phyloP scores from a whole-genome alignment of 2,329 filamentous ascomycete species.

The Penicillium griseofulvum region DNA sequence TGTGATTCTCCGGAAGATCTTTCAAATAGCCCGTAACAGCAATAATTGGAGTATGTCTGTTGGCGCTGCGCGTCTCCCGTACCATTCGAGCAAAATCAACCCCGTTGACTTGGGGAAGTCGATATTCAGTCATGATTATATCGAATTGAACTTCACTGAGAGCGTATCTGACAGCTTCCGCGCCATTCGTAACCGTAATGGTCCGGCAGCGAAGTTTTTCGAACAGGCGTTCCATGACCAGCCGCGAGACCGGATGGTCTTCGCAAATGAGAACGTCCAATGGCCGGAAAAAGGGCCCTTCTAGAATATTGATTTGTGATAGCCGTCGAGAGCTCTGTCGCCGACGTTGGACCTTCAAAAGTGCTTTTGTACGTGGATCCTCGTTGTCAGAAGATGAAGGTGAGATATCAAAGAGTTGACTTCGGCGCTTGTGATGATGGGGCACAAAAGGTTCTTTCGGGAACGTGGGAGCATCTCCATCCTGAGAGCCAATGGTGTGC shows the following conservation, averaged over 20 bases:
- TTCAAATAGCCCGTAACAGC: slow-evolving; percentile 98
- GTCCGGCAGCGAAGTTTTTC: slow-evolving; percentile 95
- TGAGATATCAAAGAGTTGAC: slow-evolving; percentile 93
- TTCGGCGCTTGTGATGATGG: slow-evolving; percentile 80
- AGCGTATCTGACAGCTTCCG: slow-evolving; percentile 88
- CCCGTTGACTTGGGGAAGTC: slow-evolving; percentile 89
- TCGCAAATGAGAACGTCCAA: slow-evolving; percentile 95
- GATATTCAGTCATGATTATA: slow-evolving; percentile 97
- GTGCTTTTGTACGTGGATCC: slow-evolving; percentile 82
- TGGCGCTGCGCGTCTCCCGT: slow-evolving; percentile 91
- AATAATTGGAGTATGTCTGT: slow-evolving; percentile 91
- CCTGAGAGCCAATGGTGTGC: slow-evolving; percentile 89
- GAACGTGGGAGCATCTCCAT: slow-evolving; percentile 71
- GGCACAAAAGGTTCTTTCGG: slow-evolving; percentile 63
- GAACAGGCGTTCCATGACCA: slow-evolving; percentile 98
- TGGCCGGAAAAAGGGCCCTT: slow-evolving; percentile 82
- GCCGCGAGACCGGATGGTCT: slow-evolving; percentile 90
- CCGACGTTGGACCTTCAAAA: slow-evolving; percentile 86
- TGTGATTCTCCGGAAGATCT: slow-evolving; percentile 88
- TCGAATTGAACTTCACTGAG: slow-evolving; percentile 98
- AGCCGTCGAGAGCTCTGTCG: slow-evolving; percentile 93
- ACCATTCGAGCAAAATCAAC: slow-evolving; percentile 97
- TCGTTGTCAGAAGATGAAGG: slow-evolving; percentile 98
- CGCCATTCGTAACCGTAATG: slow-evolving; percentile 84
- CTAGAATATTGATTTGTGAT: slow-evolving; percentile 83